Conservation (phyloP, 2,329 filamentous ascomycete species). For the Myrmaecium sp. region DNA sequence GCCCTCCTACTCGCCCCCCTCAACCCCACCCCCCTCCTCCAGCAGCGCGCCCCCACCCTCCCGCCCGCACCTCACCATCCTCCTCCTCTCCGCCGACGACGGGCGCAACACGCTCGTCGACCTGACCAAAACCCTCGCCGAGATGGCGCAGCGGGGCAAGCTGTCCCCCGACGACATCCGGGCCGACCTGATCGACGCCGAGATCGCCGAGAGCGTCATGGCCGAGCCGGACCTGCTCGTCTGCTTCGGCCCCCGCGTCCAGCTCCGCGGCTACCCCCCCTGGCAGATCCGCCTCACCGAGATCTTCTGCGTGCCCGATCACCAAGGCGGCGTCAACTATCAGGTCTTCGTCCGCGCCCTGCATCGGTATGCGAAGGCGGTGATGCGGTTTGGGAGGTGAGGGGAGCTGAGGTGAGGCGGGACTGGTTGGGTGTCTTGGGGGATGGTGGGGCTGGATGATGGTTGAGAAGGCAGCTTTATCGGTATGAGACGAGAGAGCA, state of each 20-base stretch:
- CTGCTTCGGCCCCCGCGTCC: constrained; percentile 68
- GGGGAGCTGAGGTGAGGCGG: too few relatives aligned
- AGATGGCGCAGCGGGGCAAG: constrained; percentile 87
- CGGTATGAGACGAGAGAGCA: too few relatives aligned
- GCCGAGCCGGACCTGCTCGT: constrained; percentile 80
- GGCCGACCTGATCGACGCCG: constrained; percentile 71
- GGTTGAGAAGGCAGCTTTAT: too few relatives aligned
- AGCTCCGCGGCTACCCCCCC: constrained; percentile 81
- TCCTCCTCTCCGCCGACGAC: constrained; percentile 75
- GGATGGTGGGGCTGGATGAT: too few relatives aligned
- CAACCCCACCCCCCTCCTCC: constrained; percentile 25
- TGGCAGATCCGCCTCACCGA: constrained; percentile 94
- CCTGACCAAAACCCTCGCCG: constrained; percentile 78
- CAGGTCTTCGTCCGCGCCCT: constrained; percentile 80
- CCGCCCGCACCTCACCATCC: constrained; percentile 38
- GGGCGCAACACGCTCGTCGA: constrained; percentile 90
- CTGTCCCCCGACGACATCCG: constrained; percentile 68
- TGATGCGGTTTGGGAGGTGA: constrained; percentile 71
- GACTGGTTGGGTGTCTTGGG: too few relatives aligned
- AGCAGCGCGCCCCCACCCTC: constrained; percentile 15
- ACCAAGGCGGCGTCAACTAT: constrained; percentile 60
- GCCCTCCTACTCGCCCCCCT: constrained; percentile 36
- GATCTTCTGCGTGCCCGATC: constrained; percentile 49
- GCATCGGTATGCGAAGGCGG: constrained; percentile 68
- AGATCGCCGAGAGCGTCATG: constrained; percentile 64